Evolutionary conservation across 768 basidiomycete genomes (phyloP).

Genomic region (Saitozyma podzolica): DNA sequence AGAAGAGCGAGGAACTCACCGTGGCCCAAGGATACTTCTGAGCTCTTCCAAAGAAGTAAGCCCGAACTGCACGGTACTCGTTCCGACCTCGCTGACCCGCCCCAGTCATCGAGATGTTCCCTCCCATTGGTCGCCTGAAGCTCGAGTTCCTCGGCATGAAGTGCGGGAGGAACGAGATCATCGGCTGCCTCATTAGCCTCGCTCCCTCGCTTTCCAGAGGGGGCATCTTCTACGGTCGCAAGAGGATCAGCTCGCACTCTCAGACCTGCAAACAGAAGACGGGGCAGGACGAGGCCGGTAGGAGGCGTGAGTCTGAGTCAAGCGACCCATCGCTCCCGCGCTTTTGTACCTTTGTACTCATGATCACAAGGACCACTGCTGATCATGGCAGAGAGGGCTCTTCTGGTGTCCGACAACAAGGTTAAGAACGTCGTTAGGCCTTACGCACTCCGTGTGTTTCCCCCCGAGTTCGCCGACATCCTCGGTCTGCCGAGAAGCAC

Average conservation of each 20-base stretch:
- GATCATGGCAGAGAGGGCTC: conserved; percentile 1
- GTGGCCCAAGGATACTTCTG: too few relatives aligned
- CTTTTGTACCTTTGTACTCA: too few relatives aligned
- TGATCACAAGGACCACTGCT: background rate
- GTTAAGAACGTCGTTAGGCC: conserved; percentile 1
- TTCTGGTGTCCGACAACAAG: conserved; percentile 6
- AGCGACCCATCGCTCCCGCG: too few relatives aligned
- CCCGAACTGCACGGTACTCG: background rate
- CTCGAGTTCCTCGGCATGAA: conserved; percentile 47
- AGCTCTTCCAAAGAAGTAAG: conserved; percentile 11
- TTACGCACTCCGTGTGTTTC: background rate
- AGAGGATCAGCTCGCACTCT: conserved; percentile 53
- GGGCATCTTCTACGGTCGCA: conserved; percentile 42
- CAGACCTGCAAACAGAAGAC: conserved; percentile 45
- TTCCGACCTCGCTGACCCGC: background rate
- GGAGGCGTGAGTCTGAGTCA: conserved; percentile 15
- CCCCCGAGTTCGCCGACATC: too few relatives aligned
- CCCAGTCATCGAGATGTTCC: conserved; percentile 16
- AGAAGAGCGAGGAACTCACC: too few relatives aligned
- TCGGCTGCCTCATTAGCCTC: conserved; percentile 47
- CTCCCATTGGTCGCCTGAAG: conserved; percentile 47
- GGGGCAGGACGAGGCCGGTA: conserved; percentile 23
- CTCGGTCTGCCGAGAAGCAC: too few relatives aligned
- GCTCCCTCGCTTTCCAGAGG: conserved; percentile 14
- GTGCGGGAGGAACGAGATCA: conserved; percentile 53